Evolutionary conservation across 768 basidiomycete genomes (phyloP).

Genomic region (Leccinum ochraceum): DNA sequence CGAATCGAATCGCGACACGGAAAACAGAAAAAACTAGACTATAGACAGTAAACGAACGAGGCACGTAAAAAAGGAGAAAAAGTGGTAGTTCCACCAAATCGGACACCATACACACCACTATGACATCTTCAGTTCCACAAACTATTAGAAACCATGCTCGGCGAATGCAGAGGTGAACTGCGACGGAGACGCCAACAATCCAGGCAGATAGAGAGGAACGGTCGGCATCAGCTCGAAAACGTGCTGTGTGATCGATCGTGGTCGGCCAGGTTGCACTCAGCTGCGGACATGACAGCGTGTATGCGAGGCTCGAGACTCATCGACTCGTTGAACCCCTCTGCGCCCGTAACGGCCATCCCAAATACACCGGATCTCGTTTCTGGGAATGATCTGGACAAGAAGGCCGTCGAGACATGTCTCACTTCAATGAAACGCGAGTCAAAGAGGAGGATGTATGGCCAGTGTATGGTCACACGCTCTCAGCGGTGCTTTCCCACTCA

Average conservation of each 20-base stretch:
- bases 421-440: conserved; percentile 91
- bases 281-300: conserved; percentile 81
- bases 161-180: conserved; percentile 58
- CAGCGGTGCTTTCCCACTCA: conserved; percentile 96
- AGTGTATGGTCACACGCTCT: conserved; percentile 85
- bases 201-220: conserved; percentile 39
- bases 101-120: not conserved
- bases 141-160: conserved; percentile 37
- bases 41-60: not conserved
- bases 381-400: conserved; percentile 79
- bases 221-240: conserved; percentile 71
- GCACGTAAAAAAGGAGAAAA: not conserved
- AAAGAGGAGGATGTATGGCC: conserved; percentile 86
- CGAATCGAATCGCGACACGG: not conserved
- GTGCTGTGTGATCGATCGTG: conserved; percentile 62
- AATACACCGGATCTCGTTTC: conserved; percentile 79
- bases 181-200: conserved; percentile 54
- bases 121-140: conserved; percentile 23
- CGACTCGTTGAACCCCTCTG: conserved; percentile 37
- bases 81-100: not conserved
- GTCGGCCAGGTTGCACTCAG: conserved; percentile 39
- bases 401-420: conserved; percentile 77
- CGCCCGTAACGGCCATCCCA: conserved; percentile 68
- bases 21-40: not conserved
- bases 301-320: conserved; percentile 79